phyloP scores from a whole-genome alignment of 805 yeast species.

The Starmera caribaea region DNA sequence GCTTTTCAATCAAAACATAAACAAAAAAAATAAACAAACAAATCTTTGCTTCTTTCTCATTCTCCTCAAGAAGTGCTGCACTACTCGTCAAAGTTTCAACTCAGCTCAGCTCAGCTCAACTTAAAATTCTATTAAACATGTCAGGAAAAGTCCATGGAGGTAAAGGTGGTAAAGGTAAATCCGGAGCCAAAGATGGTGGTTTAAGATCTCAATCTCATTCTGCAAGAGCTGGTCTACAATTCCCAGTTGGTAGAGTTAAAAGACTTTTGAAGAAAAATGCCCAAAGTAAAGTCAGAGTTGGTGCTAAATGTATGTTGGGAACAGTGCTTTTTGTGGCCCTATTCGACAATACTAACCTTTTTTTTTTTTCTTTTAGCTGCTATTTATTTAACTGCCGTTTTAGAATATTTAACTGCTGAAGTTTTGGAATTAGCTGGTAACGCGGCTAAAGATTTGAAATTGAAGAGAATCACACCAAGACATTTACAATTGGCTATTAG shows the following conservation, averaged over 20 bases:
- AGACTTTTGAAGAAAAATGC: slow-evolving; percentile 89
- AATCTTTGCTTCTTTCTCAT: too few species aligned
- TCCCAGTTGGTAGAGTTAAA: slow-evolving; percentile 99
- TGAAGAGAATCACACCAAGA: slow-evolving; percentile 96
- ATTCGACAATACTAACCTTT: slow-evolving; percentile 4
- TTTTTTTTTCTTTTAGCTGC: slow-evolving; percentile 41
- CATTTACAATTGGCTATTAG: slow-evolving; percentile 94
- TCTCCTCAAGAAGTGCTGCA: too few species aligned
- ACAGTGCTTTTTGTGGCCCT: neutral
- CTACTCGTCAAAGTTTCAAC: too few species aligned
- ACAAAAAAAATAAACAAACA: too few species aligned
- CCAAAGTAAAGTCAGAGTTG: slow-evolving; percentile 76
- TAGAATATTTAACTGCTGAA: slow-evolving; percentile 94
- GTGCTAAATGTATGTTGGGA: slow-evolving; percentile 41
- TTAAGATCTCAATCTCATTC: slow-evolving; percentile 74
- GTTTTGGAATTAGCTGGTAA: slow-evolving; percentile 96
- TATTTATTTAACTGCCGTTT: slow-evolving; percentile 88
- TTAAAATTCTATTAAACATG: slow-evolving; percentile 32
- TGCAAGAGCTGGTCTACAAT: slow-evolving; percentile 89
- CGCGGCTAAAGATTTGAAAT: slow-evolving; percentile 93
- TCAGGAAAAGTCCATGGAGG: slow-evolving; percentile 97
- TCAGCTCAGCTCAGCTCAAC: neutral
- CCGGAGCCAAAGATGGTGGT: slow-evolving; percentile 67
- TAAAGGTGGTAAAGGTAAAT: slow-evolving; percentile 96
- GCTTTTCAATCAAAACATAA: too few species aligned